Base-by-base conservation (phyloP, 2,329 filamentous ascomycete genomes). In the Penicillium thymicola region DNA sequence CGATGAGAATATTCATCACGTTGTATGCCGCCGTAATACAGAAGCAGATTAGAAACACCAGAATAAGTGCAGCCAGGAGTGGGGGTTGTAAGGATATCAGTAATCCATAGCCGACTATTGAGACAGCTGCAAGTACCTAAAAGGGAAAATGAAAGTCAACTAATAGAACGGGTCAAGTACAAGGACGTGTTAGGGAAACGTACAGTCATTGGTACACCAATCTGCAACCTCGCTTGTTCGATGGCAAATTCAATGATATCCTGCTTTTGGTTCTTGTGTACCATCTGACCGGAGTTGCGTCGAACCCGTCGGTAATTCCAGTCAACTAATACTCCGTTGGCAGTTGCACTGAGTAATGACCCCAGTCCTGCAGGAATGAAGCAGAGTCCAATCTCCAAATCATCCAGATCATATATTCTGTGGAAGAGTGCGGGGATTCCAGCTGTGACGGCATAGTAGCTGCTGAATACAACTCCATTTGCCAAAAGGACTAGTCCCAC, bases 271-370 rank as follows among this genome's bases (percentile, higher is more conserved):
- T 89, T 81, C 3, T 76, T 75, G 61, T 89, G 78, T 8, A 85
- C 84, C 21, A 86, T 75, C 34, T 80, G 79, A 51, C 77, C 79
- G 1, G 88, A 87, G 41, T 28, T 27, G 3, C 14, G n/a, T 38
- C 34, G 27, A 16, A 85, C 80, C 44, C 87, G 82, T 14, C 85
- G 80, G 70, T 89, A 93, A 70, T 92, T 91, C 79, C 83, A 85
- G 70, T 89, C 87, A 43, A 89, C 55, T 14, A 65, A 42, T n/a
- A 55, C 28, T 9, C 63, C 70, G 36, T 69, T 71, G 3, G 52
- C 37, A 16, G 67, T 58, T 16, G 66, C 61, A 28, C 65, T 67
- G 37, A 62, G 28, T 10, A 72, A 51, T 4, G 65, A 65, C 6
- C 69, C 69, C 9, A 67, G 21, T 0, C 68, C 68, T 30, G 65